Conservation (phyloP, 1,139 yeast genomes). For the Suhomyces bolitotheri region DNA sequence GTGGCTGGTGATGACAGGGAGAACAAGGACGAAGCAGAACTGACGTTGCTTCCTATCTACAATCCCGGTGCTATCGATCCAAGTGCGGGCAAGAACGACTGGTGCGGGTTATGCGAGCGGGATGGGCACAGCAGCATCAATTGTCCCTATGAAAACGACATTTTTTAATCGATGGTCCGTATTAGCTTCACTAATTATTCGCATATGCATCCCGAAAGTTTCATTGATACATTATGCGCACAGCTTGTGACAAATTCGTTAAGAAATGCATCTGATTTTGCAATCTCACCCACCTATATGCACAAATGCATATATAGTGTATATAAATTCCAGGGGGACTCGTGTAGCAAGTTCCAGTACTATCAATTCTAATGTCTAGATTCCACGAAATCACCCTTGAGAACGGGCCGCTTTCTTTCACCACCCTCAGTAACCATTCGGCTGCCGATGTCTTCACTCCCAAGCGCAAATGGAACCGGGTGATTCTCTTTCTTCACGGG, state of each 20-base stretch:
- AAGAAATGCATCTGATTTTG: no score
- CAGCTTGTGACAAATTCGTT: no score
- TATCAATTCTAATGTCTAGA: conserved; percentile 4
- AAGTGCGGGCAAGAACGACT: conserved; percentile 68
- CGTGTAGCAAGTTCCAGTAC: no score
- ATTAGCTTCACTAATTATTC: no score
- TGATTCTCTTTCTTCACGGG: conserved; percentile 41
- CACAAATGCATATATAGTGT: no score
- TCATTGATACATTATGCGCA: no score
- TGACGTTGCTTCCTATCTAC: conserved; percentile 43
- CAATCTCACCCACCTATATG: no score
- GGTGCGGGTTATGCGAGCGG: conserved; percentile 94
- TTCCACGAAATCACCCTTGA: conserved; percentile 20
- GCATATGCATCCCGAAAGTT: no score
- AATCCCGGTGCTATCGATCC: conserved; percentile 61
- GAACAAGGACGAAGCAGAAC: conserved; percentile 10
- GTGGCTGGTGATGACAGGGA: conserved; percentile 8
- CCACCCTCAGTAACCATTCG: conserved; percentile 28
- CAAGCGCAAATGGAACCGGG: conserved; percentile 25
- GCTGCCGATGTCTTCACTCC: conserved; percentile 20
- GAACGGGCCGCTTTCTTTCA: conserved; percentile 26
- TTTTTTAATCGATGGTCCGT: conserved; percentile 30
- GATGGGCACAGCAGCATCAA: conserved; percentile 84
- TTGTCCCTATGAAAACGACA: conserved; percentile 80
- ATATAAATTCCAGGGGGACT: no score